Percentiles rank a stretch among this genome's conserved stretches.
These are phyloP conservation scores for Camillea tinctor DNA, from an alignment of 2,329 filamentous ascomycete genomes.

Conservation along the genomic window DNA sequence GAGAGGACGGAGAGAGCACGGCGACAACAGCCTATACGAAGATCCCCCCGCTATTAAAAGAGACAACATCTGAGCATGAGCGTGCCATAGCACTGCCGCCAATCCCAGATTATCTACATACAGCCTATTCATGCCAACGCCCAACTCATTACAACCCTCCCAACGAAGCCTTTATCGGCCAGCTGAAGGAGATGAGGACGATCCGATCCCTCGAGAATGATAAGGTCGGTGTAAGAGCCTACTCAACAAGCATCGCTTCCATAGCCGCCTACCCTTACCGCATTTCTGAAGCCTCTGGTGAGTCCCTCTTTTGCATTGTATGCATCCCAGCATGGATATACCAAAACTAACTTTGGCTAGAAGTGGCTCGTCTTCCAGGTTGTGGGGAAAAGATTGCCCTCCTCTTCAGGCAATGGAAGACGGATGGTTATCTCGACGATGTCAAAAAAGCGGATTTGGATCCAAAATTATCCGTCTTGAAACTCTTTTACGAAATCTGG, in stretches of 20 bases:
- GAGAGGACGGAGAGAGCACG: constrained; percentile 22
- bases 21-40: constrained; percentile 34
- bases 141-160: constrained; percentile 67
- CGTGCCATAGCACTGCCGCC: constrained; percentile 54
- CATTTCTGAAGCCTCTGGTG: constrained; percentile 43
- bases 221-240: constrained; percentile 77
- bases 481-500: constrained; percentile 81
- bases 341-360: constrained; percentile 28
- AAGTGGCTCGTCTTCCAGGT: constrained; percentile 64
- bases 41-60: constrained; percentile 50
- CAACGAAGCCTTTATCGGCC: constrained; percentile 72
- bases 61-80: constrained; percentile 80
- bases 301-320: constrained; percentile 23
- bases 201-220: constrained; percentile 71
- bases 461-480: constrained; percentile 61
- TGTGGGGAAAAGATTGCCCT: constrained; percentile 78
- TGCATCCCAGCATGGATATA: constrained; percentile 35
- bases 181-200: constrained; percentile 72
- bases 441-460: constrained; percentile 64
- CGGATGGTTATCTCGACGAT: constrained; percentile 60
- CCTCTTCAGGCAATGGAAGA: constrained; percentile 73
- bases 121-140: constrained; percentile 78
- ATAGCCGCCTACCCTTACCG: constrained; percentile 74
- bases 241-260: constrained; percentile 81
- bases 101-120: constrained; percentile 64